Base-by-base conservation (phyloP, 768 basidiomycete species). In the Psilocybe tampanensis region DNA sequence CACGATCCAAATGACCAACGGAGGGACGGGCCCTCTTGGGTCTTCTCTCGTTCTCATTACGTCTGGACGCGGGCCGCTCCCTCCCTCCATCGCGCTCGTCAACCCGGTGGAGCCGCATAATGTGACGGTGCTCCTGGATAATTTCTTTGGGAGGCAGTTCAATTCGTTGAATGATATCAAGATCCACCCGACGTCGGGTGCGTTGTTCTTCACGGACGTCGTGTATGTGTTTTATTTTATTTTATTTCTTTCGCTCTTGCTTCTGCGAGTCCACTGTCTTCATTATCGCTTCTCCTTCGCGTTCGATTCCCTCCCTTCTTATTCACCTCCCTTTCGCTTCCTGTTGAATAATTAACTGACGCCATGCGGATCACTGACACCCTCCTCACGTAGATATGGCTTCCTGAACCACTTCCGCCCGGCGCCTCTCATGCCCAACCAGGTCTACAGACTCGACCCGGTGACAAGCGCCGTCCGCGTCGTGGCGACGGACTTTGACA, bases 81-180 rank as follows among this genome's bases (percentile, higher is more conserved):
- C 89, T 8, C 83, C 89, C 18, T 83, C 82, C 2, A 65, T 92
- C 21, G 84, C 79, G 0, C 78, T 88, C 23, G 84, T 90, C 47
- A 84, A 90, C 66, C 88, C 89, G 0, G 66, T 64, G 3, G 66
- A 80, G 8, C 90, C 90, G 0, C 77, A 85, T 70, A 88, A 91
- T 54, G 72, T 80, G 3, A 90, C 88, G 0, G 80, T 89, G 26
- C 69, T 93, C 13, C 70, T 93, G 58, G 88, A 92, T 71, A 93
- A 92, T 72, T 90, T 80, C 70, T 89, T 83, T 63, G 90, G 90
- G 1, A 76, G 89, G 2, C 90, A 91, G 61, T 94, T 92, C 73
- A 92, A 89, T 70, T 90, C 90, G 1, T 68, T 93, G 48, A 90
- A 92, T 67, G 91, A 94, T 60, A 77, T 88, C 56, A 91, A 89